Conservation (phyloP, 2,329 filamentous ascomycete genomes). For the Penicillium sp. region DNA sequence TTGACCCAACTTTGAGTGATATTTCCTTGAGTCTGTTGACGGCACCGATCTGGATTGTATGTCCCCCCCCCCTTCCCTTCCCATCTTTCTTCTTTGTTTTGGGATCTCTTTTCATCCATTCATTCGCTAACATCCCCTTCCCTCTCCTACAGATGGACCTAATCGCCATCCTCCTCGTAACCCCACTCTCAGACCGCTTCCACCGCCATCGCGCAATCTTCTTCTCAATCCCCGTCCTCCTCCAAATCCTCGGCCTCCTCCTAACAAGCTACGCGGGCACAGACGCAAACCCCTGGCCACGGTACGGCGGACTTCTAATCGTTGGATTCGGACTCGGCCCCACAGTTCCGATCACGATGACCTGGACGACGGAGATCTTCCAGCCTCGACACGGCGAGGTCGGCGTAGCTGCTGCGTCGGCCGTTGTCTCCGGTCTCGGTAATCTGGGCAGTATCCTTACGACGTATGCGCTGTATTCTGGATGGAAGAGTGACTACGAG, state of each 20-base stretch:
- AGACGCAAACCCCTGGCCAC: slow-evolving; percentile 67
- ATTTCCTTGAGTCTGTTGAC: slow-evolving; percentile 79
- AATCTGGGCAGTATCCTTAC: slow-evolving; percentile 84
- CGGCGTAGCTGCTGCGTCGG: slow-evolving; percentile 80
- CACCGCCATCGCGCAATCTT: slow-evolving; percentile 75
- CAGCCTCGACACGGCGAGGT: slow-evolving; percentile 86
- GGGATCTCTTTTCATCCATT: not conserved
- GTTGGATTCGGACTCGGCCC: slow-evolving; percentile 88
- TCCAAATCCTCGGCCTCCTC: slow-evolving; percentile 81
- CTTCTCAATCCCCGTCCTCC: slow-evolving; percentile 71
- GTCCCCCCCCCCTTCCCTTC: slow-evolving; percentile 32
- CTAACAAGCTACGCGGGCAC: slow-evolving; percentile 71
- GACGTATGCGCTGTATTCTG: slow-evolving; percentile 84
- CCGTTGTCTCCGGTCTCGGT: slow-evolving; percentile 80
- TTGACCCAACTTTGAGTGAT: slow-evolving; percentile 69
- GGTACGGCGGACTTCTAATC: slow-evolving; percentile 85
- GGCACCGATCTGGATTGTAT: slow-evolving; percentile 87
- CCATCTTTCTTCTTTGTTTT: too few relatives aligned
- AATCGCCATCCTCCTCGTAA: slow-evolving; percentile 80
- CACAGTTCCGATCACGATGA: slow-evolving; percentile 90
- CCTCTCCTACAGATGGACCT: slow-evolving; percentile 67
- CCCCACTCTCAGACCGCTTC: slow-evolving; percentile 83
- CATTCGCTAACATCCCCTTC: not conserved
- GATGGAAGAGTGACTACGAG: slow-evolving; percentile 75
- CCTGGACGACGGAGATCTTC: slow-evolving; percentile 89